Evolutionary conservation across 2,329 filamentous ascomycete genomes (phyloP), one percentile per base, ranked within the genome.

Genomic region (Penicillium psychrosexuale): DNA sequence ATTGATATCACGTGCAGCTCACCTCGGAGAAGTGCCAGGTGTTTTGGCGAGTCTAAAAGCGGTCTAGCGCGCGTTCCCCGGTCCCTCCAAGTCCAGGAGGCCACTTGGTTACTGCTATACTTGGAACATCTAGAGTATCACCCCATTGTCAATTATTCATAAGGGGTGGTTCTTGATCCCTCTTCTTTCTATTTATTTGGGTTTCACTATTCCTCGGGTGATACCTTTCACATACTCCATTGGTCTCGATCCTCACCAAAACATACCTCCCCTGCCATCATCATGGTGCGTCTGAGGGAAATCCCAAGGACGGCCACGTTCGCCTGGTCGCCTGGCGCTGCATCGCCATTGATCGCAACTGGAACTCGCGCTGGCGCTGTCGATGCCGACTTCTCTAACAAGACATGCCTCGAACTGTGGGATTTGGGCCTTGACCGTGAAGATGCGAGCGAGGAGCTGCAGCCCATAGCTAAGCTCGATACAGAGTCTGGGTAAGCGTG

Each of bases 271-370:
- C 56, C 50, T 58, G 53, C 51, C 54, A 59, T 48, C 73, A 77
- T 66, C 75, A 99, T 99, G 94, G 93, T 97, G 77, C 90, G 91
- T 79, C 82, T 97, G 76, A 86, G 93, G 82, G 92, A 97, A 81
- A 95, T 99, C 71, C 90, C 91, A 74, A 86, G 94, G 77, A 99
- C 94, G 69, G 94, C 93, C 75, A 89, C 93, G 69, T 99, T 99
- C 75, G 91, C 94, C 70, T 99, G 94, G 93, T 96, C 91, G 65
- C 89, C 92, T 27, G 89, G 87, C 66, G 78, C 90, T 47, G 83
- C 84, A 37, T 85, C 87, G 65, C 91, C 93, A 66, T 81, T 96
- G 65, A 81, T 99, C 61, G 93, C 91, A 57, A 99, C 94, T 28
- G 94, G 94, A 67, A 99, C 94, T 44, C 87, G 92, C 66, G 92